Conservation (phyloP, 768 basidiomycete species). For the Russula sp. region DNA sequence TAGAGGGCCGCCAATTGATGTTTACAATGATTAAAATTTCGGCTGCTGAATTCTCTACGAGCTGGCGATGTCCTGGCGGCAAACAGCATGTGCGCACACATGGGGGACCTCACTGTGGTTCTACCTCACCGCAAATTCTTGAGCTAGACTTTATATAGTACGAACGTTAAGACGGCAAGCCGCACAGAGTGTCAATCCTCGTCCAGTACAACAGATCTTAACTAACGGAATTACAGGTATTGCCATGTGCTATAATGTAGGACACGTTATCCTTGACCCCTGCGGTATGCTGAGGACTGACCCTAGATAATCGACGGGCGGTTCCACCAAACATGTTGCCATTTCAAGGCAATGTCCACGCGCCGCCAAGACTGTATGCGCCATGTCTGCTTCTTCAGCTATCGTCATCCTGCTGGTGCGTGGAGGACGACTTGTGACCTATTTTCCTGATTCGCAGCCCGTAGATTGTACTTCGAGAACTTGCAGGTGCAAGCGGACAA, state of each 20-base stretch:
- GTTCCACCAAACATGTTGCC: conserved; percentile 23
- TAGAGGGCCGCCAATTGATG: conserved; percentile 1
- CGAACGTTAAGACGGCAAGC: neutral
- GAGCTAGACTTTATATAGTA: conserved; percentile 17
- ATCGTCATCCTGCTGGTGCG: conserved; percentile 22
- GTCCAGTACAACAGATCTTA: conserved; percentile 6
- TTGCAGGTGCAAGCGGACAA: conserved; percentile 22
- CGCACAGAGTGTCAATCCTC: neutral
- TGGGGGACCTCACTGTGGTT: conserved; percentile 2
- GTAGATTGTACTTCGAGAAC: conserved; percentile 11
- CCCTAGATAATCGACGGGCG: conserved; percentile 25
- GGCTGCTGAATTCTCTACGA: conserved; percentile 14
- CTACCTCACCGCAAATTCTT: conserved; percentile 1
- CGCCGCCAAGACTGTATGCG: conserved; percentile 25
- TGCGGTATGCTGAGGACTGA: neutral
- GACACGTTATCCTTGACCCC: neutral
- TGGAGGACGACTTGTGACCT: neutral
- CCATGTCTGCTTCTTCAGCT: conserved; percentile 23
- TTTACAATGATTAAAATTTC: conserved; percentile 15
- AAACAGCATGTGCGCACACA: conserved; percentile 15
- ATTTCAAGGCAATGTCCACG: conserved; percentile 26
- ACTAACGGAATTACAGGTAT: neutral
- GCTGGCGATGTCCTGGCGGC: conserved; percentile 17
- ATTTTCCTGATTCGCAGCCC: neutral
- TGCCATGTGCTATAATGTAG: conserved; percentile 23